These are phyloP conservation scores for Hypoxylon lenormandii DNA, from an alignment of 495 filamentous ascomycete genomes.

Conservation along the genomic window DNA sequence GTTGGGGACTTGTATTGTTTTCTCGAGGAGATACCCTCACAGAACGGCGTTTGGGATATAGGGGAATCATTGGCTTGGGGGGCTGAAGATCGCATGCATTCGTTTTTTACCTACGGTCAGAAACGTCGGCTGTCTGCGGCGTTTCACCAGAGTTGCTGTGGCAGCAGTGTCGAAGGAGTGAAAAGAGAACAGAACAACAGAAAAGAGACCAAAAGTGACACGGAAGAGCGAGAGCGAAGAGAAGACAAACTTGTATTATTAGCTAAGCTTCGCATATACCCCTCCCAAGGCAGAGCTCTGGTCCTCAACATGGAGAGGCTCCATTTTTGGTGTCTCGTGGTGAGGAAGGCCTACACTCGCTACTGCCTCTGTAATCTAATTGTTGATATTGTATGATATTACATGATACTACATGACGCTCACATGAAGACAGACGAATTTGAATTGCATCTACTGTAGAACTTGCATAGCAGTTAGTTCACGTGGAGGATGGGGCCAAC, in stretches of 20 bases:
- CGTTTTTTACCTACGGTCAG: slow-evolving; percentile 43
- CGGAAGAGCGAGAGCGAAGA: slow-evolving; percentile 44
- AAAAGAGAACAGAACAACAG: slow-evolving; percentile 17
- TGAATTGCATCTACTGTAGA: not conserved
- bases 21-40: slow-evolving; percentile 52
- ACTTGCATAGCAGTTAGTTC: not conserved
- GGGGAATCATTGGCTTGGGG: slow-evolving; percentile 28
- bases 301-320: slow-evolving; percentile 9
- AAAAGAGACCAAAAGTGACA: slow-evolving; percentile 36
- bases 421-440: not conserved
- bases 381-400: slow-evolving; percentile 28
- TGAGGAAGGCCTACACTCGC: slow-evolving; percentile 40
- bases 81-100: slow-evolving; percentile 44
- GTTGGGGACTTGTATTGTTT: slow-evolving; percentile 33
- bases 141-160: slow-evolving; percentile 25
- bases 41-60: slow-evolving; percentile 51
- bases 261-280: slow-evolving; percentile 53
- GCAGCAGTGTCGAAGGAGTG: slow-evolving; percentile 32
- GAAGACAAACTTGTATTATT: slow-evolving; percentile 49
- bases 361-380: slow-evolving; percentile 51
- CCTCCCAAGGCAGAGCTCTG: slow-evolving; percentile 46
- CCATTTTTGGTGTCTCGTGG: slow-evolving; percentile 21
- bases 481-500: slow-evolving; percentile 1
- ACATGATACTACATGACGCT: slow-evolving; percentile 13
- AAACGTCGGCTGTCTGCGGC: slow-evolving; percentile 25